Percentiles rank a stretch among this genome's conserved stretches.
Conservation (phyloP, 2,329 filamentous ascomycete genomes). For the Monosporascus ibericus region DNA sequence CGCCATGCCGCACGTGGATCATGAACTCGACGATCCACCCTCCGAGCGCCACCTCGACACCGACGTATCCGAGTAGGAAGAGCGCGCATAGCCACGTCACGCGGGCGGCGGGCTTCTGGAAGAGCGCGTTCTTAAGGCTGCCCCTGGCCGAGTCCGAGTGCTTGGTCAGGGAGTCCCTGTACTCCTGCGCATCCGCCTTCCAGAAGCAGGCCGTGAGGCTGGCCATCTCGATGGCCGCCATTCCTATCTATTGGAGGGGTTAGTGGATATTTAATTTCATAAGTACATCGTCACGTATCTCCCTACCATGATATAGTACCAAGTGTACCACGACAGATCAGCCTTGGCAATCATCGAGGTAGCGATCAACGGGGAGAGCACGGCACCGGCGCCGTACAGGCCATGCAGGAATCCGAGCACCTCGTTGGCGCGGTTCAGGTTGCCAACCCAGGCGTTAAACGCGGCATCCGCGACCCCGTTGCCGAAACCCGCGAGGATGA, state of each 20-base stretch:
- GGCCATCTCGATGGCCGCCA: constrained; percentile 48
- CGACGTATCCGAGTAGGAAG: constrained; percentile 73
- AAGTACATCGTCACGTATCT: neutral
- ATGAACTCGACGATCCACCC: constrained; percentile 86
- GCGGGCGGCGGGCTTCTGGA: constrained; percentile 35
- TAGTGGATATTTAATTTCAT: neutral
- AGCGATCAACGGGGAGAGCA: constrained; percentile 63
- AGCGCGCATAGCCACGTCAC: constrained; percentile 65
- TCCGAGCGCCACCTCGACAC: constrained; percentile 67
- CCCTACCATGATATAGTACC: constrained; percentile 69
- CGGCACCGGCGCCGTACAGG: constrained; percentile 62
- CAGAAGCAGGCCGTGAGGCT: constrained; percentile 50
- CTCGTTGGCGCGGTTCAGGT: constrained; percentile 64
- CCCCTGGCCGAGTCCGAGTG: constrained; percentile 20
- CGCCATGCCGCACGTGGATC: constrained; percentile 65
- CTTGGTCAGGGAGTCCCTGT: constrained; percentile 34
- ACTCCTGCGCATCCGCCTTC: constrained; percentile 47
- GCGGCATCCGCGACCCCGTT: constrained; percentile 58
- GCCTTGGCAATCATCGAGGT: constrained; percentile 63
- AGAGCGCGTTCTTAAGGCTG: constrained; percentile 32
- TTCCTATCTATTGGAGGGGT: constrained; percentile 37
- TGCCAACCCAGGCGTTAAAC: constrained; percentile 54
- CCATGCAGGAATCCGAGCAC: constrained; percentile 63
- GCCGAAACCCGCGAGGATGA: constrained; percentile 62
- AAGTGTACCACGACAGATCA: constrained; percentile 58